Evolutionary conservation across 306 rosid genomes (phyloP).

Genomic region (Acacia confusa): DNA sequence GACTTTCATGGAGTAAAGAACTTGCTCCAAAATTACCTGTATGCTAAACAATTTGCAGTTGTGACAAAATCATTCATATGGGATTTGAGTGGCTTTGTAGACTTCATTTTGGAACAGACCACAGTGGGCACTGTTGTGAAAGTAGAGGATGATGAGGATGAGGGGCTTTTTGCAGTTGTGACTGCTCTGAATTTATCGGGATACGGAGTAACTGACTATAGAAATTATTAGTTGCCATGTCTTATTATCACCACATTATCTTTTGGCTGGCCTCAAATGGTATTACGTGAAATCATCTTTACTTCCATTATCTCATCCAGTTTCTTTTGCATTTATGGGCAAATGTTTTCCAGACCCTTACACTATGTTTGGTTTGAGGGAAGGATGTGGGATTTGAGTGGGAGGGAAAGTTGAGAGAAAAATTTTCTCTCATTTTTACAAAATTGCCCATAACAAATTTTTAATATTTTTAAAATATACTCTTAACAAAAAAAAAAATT

Average conservation of each 20-base stretch:
- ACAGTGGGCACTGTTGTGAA: constrained; percentile 78
- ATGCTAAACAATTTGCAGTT: constrained; percentile 55
- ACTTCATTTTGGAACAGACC: constrained; percentile 68
- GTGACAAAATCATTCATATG: too few relatives aligned
- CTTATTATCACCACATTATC: background rate
- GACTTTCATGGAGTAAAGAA: constrained; percentile 91
- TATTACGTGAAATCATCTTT: background rate
- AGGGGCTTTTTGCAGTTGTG: constrained; percentile 65
- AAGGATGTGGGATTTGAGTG: too few relatives aligned
- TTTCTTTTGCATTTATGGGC: background rate
- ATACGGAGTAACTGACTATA: constrained; percentile 54
- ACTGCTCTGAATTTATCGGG: constrained; percentile 71
- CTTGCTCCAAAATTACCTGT: constrained; percentile 72
- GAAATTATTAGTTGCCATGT: background rate
- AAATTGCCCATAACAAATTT: too few relatives aligned
- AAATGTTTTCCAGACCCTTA: background rate
- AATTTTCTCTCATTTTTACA: too few relatives aligned
- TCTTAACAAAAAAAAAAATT: too few relatives aligned
- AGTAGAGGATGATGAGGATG: constrained; percentile 82
- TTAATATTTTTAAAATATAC: too few relatives aligned
- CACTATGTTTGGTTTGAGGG: too few relatives aligned
- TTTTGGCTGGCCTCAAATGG: background rate
- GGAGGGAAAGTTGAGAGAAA: too few relatives aligned
- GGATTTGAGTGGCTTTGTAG: constrained; percentile 80
- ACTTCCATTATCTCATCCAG: background rate